Base-by-base conservation (phyloP, 2,329 filamentous ascomycete genomes). In the Exophiala lecanii-corni region DNA sequence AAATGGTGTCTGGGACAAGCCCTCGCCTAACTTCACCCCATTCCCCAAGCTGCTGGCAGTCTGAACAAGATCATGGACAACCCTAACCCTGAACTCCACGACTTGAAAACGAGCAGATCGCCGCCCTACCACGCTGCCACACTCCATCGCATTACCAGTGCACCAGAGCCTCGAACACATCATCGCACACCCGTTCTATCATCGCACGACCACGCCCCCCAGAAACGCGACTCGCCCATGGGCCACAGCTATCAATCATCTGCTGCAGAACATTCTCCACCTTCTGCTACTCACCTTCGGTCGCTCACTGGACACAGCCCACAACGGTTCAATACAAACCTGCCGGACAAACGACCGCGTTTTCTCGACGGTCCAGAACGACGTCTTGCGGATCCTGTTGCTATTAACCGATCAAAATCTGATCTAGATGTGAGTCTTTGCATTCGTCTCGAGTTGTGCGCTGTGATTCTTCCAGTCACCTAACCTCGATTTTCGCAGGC, bases 71-170 rank as follows among this genome's bases (percentile, higher is more conserved):
- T 47, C 34, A 51, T 51, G 48, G 48, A 47, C 23, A 35, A 35
- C 23, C 38, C 26, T 32, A 25, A 34, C 5, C 38, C 34, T 34
- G 41, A 47, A 9, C 41, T 35, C 28, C 44, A 51, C 19, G 44
- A 51, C 36, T 43, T 44, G 23, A 45, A 42, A 31, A 36, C 37
- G 28, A 33, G 21, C n/a, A 32, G 19, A 36, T 2, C 36, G 44
- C 18, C 37, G 36, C 39, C 39, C 47, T 38, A 39, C 41, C 18
- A 41, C 28, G 38, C 31, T 44, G 12, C 31, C 41, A 17, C 48
- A 47, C 33, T 45, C 48, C 16, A n/a, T n/a, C 44, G 48, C n/a
- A 32, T 51, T n/a, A 51, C 31, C 32, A 51, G 48, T 43, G 48
- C 48, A 26, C 48, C 48, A 15, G 48, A 51, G 23, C 26, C 41